Evolutionary conservation across 1,139 yeast species (phyloP).

Genomic region (Zygoascus sp.): DNA sequence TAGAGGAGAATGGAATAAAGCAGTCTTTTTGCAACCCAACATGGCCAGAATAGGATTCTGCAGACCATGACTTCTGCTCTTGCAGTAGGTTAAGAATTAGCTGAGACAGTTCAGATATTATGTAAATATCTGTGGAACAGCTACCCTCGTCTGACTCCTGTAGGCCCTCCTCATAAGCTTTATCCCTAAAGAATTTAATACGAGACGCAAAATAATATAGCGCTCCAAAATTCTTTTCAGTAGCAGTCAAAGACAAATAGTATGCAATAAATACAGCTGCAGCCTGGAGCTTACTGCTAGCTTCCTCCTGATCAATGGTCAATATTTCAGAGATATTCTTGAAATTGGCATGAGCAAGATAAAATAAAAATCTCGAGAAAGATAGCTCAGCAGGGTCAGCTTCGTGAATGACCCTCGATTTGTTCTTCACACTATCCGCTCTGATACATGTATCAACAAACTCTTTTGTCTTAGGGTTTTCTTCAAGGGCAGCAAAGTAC

Average conservation of each 20-base stretch:
- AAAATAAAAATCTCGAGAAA: slow-evolving; percentile 63
- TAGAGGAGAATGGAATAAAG: slow-evolving; percentile 51
- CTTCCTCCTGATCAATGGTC: not conserved
- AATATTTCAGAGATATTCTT: slow-evolving; percentile 41
- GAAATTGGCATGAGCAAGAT: slow-evolving; percentile 67
- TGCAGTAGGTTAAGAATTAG: slow-evolving; percentile 56
- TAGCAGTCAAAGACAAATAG: slow-evolving; percentile 58
- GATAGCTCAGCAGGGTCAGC: slow-evolving; percentile 51
- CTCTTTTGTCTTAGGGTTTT: slow-evolving; percentile 46
- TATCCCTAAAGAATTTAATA: slow-evolving; percentile 72
- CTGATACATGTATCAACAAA: slow-evolving; percentile 68
- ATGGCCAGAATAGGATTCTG: slow-evolving; percentile 80
- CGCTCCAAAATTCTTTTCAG: slow-evolving; percentile 63
- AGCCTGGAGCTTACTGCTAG: slow-evolving; percentile 11
- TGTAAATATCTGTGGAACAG: slow-evolving; percentile 37
- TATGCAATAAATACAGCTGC: slow-evolving; percentile 49
- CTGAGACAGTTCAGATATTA: slow-evolving; percentile 71
- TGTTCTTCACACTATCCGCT: slow-evolving; percentile 48
- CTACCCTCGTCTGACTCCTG: slow-evolving; percentile 32
- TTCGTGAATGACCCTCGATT: not conserved
- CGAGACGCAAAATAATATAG: slow-evolving; percentile 74
- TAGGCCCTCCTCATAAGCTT: slow-evolving; percentile 23
- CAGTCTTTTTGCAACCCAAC: slow-evolving; percentile 62
- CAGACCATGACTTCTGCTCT: slow-evolving; percentile 58
- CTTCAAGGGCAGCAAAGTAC: slow-evolving; percentile 76